Percentiles rank a stretch among this genome's conserved stretches.
phyloP scores from a whole-genome alignment of 2,329 filamentous ascomycete species.

The Venturia pyrina region DNA sequence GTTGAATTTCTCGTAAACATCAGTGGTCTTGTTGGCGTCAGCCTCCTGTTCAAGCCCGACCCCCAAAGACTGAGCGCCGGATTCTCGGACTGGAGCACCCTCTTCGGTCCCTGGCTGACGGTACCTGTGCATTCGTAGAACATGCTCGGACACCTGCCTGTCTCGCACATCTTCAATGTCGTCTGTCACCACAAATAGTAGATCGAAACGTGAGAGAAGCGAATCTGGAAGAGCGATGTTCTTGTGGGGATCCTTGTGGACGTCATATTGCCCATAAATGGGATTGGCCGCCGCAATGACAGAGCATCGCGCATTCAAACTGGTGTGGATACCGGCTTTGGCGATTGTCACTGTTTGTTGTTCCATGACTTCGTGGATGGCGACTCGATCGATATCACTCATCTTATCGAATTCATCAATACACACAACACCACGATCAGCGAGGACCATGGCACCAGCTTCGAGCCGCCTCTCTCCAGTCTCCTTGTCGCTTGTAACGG shows the following conservation, averaged over 20 bases:
- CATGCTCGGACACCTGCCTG: slow-evolving; percentile 87
- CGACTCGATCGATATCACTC: slow-evolving; percentile 95
- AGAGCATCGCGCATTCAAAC: slow-evolving; percentile 90
- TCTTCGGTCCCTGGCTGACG: slow-evolving; percentile 88
- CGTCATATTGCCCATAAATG: slow-evolving; percentile 96
- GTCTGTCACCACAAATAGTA: slow-evolving; percentile 94
- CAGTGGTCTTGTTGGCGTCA: slow-evolving; percentile 62
- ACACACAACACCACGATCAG: slow-evolving; percentile 91
- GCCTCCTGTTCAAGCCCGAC: slow-evolving; percentile 75
- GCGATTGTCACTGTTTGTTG: slow-evolving; percentile 99
- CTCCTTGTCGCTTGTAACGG: slow-evolving; percentile 93
- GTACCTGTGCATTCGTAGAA: slow-evolving; percentile 94
- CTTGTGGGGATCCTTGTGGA: slow-evolving; percentile 96
- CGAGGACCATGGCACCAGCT: slow-evolving; percentile 97
- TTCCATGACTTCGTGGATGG: slow-evolving; percentile 99
- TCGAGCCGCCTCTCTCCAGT: slow-evolving; percentile 91
- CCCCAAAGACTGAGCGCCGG: slow-evolving; percentile 70
- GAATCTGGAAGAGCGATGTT: slow-evolving; percentile 97
- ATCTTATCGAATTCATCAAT: slow-evolving; percentile 99
- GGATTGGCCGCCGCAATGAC: slow-evolving; percentile 95
- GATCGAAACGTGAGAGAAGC: slow-evolving; percentile 93
- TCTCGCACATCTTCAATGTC: slow-evolving; percentile 94
- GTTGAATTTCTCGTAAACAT: slow-evolving; percentile 94
- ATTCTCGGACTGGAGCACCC: slow-evolving; percentile 86
- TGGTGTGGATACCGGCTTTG: slow-evolving; percentile 96